These are phyloP conservation scores for Austropuccinia psidii DNA, from an alignment of 1,284 basidiomycete genomes.

Conservation along the genomic window DNA sequence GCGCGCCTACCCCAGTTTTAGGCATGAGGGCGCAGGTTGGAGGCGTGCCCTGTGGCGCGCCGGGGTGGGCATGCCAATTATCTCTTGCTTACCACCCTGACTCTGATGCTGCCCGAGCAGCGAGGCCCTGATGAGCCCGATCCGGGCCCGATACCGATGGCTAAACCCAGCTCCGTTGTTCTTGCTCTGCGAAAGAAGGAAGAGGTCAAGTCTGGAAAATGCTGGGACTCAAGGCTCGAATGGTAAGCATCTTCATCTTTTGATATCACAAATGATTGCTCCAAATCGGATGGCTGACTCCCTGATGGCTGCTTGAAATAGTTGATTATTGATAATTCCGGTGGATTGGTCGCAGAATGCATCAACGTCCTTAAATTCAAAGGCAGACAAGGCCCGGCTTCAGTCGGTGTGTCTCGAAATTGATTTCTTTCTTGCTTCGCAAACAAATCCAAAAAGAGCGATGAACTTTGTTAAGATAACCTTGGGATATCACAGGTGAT, in stretches of 20 bases:
- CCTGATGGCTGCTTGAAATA: not conserved
- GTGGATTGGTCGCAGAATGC: constrained; percentile 87
- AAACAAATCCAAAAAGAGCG: not conserved
- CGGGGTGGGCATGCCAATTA: no score
- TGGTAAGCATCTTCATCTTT: constrained; percentile 7
- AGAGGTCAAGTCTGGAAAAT: no score
- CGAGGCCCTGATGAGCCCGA: no score
- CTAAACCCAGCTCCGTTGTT: no score
- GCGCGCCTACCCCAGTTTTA: no score
- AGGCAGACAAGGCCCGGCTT: constrained; percentile 65
- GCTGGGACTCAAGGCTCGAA: constrained; percentile 35
- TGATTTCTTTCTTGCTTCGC: not conserved
- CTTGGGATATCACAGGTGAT: constrained; percentile 57
- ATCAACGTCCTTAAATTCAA: constrained; percentile 96
- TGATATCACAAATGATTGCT: not conserved
- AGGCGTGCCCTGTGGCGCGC: no score
- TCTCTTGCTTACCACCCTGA: no score
- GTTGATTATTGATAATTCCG: constrained; percentile 91
- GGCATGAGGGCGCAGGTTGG: no score
- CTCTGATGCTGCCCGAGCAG: no score
- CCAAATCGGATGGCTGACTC: not conserved
- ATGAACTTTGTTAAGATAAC: not conserved
- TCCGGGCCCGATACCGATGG: no score
- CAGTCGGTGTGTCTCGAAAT: constrained; percentile 50
- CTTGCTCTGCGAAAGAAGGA: no score